Evolutionary conservation across 2,329 filamentous ascomycete genomes (phyloP), one percentile per base, ranked within the genome.

Genomic region (Aureobasidium sp.): DNA sequence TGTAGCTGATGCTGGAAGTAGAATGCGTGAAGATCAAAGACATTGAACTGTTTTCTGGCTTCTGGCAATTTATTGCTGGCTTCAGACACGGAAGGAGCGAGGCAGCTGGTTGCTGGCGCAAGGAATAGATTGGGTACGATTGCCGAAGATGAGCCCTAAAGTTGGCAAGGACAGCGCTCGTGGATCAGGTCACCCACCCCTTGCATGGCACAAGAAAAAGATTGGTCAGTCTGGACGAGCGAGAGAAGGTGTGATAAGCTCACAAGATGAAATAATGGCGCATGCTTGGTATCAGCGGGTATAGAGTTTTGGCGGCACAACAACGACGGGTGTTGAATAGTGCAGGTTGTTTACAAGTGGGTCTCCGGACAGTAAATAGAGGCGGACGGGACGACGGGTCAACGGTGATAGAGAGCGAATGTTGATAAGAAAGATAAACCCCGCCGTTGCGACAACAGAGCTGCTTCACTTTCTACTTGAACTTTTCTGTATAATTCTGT

Each of bases 301-400:
- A 36, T n/a, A 51, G 16, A 44, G 16, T 32, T 44, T 21, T n/a
- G 8, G n/a, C 9, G 37, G 27, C 16, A 41, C 21, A 21, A 49
- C 47, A 49, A 34, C 3, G 9, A 21, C 57, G 57, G 57, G 57
- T 60, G 57, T 60, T 60, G 57, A 25, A 27, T 49, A 27, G 39
- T 59, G 55, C 55, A 59, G 32, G 3, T 5, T 60, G 57, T 60
- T 60, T 60, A 60, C 57, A 50, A 42, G 57, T 51, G 57, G 57
- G 37, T 48, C 45, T 8, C 27, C 16, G 16, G 47, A 60, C 29
- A 44, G 21, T 60, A 60, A 60, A 60, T 60, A 60, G 25, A 51
- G 54, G 55, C 55, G 45, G 39, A 32, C 42, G 55, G 44, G 45
- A 49, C 55, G 45, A 59, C 55, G 55, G 25, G 44, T 39, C 57